Conservation (phyloP, 768 basidiomycete species). For the Pisolithus microcarpus region DNA sequence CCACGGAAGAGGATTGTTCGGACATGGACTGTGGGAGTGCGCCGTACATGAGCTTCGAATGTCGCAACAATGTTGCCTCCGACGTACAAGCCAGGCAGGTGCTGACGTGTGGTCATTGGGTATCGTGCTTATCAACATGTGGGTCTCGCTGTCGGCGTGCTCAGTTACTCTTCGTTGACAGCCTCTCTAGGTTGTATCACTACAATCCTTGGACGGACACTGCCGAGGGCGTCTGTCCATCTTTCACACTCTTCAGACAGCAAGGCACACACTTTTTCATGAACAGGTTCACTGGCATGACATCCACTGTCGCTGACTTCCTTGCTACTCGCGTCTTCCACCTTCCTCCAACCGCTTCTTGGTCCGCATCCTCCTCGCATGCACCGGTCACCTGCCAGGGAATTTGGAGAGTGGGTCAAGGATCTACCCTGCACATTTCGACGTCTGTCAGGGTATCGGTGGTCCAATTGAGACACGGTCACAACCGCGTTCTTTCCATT, state of each 20-base stretch:
- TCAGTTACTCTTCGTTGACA: slow-evolving; percentile 1
- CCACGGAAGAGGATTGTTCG: slow-evolving; percentile 77
- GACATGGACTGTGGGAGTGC: slow-evolving; percentile 99
- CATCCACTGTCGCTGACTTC: slow-evolving; percentile 76
- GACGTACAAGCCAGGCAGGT: slow-evolving; percentile 85
- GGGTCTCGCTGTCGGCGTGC: slow-evolving; percentile 20
- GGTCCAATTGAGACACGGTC: slow-evolving; percentile 31
- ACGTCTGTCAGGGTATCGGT: slow-evolving; percentile 24
- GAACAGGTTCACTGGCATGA: slow-evolving; percentile 87
- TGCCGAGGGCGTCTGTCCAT: slow-evolving; percentile 66
- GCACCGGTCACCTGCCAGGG: slow-evolving; percentile 57
- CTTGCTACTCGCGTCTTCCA: slow-evolving; percentile 82
- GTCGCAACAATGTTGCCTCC: slow-evolving; percentile 96
- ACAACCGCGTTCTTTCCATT: slow-evolving; percentile 51
- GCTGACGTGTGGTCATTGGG: slow-evolving; percentile 99
- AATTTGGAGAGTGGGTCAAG: slow-evolving; percentile 82
- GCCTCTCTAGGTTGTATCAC: slow-evolving; percentile 75
- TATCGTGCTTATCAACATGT: slow-evolving; percentile 99
- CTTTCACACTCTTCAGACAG: slow-evolving; percentile 74
- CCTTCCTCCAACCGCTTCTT: slow-evolving; percentile 51
- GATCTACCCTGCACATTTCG: slow-evolving; percentile 71
- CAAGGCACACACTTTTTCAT: slow-evolving; percentile 84
- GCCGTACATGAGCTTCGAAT: slow-evolving; percentile 99
- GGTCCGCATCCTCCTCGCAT: slow-evolving; percentile 19
- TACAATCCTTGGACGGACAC: slow-evolving; percentile 98